Evolutionary conservation across 164 flowering plant species (phyloP).

Genomic region (Paratinospora sagittata): DNA sequence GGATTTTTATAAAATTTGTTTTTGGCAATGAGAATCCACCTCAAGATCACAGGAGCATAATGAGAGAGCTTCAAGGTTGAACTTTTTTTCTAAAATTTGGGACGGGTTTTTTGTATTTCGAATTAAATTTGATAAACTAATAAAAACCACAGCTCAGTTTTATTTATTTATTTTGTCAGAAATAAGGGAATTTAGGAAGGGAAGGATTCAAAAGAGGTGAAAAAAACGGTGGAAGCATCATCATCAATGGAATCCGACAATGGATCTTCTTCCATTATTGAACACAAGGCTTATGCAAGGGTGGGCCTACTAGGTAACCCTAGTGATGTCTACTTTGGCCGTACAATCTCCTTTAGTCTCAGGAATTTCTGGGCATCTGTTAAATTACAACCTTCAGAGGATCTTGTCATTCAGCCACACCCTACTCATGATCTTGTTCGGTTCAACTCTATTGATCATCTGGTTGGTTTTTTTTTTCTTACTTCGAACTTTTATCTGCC

Average conservation of each 20-base stretch:
- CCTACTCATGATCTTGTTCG: slow-evolving; percentile 75
- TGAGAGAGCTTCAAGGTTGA: too few relatives aligned
- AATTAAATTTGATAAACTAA: too few relatives aligned
- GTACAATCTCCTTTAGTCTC: slow-evolving; percentile 65
- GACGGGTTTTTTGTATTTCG: too few relatives aligned
- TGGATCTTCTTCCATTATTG: slow-evolving; percentile 24
- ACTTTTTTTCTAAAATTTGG: too few relatives aligned
- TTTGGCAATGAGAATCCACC: too few relatives aligned
- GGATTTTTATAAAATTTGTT: too few relatives aligned
- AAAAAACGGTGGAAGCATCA: too few relatives aligned
- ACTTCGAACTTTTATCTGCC: neutral
- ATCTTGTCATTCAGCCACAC: slow-evolving; percentile 71
- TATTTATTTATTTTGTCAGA: too few relatives aligned
- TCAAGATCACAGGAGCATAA: too few relatives aligned
- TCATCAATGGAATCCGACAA: neutral
- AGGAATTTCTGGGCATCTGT: slow-evolving; percentile 85
- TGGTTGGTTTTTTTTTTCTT: slow-evolving; percentile 32
- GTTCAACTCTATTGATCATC: slow-evolving; percentile 52
- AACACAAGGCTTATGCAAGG: slow-evolving; percentile 65
- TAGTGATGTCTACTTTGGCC: slow-evolving; percentile 83
- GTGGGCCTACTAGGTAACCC: slow-evolving; percentile 89
- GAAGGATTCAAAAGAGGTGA: too few relatives aligned
- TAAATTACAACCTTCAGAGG: slow-evolving; percentile 49
- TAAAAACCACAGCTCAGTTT: too few relatives aligned
- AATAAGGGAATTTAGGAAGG: too few relatives aligned